Evolutionary conservation across 2,329 filamentous ascomycete species (phyloP), one percentile per base, ranked within the genome.

Genomic region (Thielaviopsis ethacetica): DNA sequence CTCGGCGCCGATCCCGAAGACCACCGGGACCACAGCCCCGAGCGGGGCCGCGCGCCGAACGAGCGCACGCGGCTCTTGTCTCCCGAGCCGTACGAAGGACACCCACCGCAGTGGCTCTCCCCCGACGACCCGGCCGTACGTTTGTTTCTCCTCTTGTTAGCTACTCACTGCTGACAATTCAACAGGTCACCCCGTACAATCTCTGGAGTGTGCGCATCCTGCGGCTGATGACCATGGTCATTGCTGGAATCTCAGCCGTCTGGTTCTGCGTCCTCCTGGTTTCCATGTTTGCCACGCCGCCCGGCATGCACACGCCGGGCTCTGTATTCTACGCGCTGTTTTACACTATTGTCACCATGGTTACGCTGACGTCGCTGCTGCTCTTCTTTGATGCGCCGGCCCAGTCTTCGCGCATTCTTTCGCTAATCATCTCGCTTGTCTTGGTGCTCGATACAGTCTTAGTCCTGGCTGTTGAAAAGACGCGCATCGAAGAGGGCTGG

Each of bases 231-330:
- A 91, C 89, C 5, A 76, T 95, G 59, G 65, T 88, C 44, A 87
- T 96, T 67, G 76, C 91, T 21, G 70, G 82, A 56, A 68, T 91
- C 65, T 87, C 83, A 59, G 89, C 94, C 66, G 66, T 89, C n/a
- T 97, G 91, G 91, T 97, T 93, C 91, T 78, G 88, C 10, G 70
- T 96, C 58, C 76, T 95, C 38, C 77, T 98, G n/a, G 82, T 96
- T 17, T 89, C 88, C 59, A 83, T 86, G 64, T 98, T 98, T 72
- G 84, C 94, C 64, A 95, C 88, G 57, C 90, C 90, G 15, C 91
- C 91, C 0, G 84, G 85, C 53, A 83, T 97, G 68, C 83, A 93
- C 68, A 86, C 84, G 10, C 83, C 89, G 57, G 93, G 93, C 5
- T 93, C 90, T n/a, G 88, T 88, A 47, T 98, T 95, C 78, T 89